These are phyloP conservation scores for Coniophora puteana DNA, from an alignment of 1,284 basidiomycete genomes.

Conservation along the genomic window DNA sequence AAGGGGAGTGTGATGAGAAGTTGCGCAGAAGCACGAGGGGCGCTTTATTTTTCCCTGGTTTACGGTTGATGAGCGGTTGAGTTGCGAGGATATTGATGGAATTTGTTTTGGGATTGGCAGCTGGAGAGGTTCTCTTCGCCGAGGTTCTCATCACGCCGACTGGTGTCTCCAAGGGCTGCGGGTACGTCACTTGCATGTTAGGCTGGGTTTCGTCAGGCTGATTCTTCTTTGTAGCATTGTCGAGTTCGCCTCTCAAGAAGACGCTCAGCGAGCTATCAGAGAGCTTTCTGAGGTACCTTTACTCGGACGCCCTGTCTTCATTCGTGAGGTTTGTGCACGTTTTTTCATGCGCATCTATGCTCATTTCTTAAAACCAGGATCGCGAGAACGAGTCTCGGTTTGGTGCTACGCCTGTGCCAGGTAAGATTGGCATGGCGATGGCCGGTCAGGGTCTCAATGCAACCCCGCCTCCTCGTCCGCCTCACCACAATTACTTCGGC, in stretches of 20 bases:
- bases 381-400: slow-evolving; percentile 95
- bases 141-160: slow-evolving; percentile 97
- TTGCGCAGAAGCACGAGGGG: slow-evolving; percentile 23
- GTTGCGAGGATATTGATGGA: slow-evolving; percentile 84
- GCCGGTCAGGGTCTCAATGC: slow-evolving; percentile 75
- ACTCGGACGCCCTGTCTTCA: slow-evolving; percentile 91
- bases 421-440: slow-evolving; percentile 91
- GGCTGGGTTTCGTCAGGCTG: background rate
- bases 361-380: slow-evolving; percentile 54
- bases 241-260: slow-evolving; percentile 83
- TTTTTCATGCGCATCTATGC: background rate
- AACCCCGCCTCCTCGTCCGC: slow-evolving; percentile 68
- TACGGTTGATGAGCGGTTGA: slow-evolving; percentile 60
- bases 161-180: slow-evolving; percentile 97
- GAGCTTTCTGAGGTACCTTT: slow-evolving; percentile 87
- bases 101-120: slow-evolving; percentile 80
- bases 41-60: slow-evolving; percentile 41
- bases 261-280: slow-evolving; percentile 80
- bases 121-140: slow-evolving; percentile 97
- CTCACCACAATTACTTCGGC: slow-evolving; percentile 70
- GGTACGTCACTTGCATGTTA: slow-evolving; percentile 55
- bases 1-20: slow-evolving; percentile 29
- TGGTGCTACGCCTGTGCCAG: slow-evolving; percentile 88
- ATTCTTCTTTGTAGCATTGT: slow-evolving; percentile 65
- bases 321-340: slow-evolving; percentile 74